Conservation (phyloP, 805 yeast genomes). For the Pichia scutulata region DNA sequence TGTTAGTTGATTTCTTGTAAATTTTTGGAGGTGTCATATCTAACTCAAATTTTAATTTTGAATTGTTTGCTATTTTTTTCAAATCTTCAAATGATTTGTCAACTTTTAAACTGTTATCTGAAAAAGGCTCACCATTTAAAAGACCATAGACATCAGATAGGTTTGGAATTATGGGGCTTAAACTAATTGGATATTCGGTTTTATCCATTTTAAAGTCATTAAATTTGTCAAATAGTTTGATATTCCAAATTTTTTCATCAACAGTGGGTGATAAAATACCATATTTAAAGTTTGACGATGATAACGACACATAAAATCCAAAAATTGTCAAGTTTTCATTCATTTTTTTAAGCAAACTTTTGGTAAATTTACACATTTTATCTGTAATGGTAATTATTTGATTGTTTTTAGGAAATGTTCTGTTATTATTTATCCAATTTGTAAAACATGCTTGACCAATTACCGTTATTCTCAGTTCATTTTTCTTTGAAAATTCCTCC, state of each 20-base stretch:
- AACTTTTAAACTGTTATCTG: not conserved
- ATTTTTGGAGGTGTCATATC: not conserved
- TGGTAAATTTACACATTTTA: not conserved
- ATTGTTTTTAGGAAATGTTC: not conserved
- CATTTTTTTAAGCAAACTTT: not conserved
- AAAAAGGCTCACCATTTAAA: not conserved
- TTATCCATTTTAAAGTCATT: not conserved
- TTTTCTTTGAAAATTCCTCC: not conserved
- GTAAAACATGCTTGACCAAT: not conserved
- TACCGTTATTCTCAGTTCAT: not conserved
- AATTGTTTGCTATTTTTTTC: not conserved
- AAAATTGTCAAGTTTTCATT: not conserved
- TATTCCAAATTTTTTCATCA: not conserved
- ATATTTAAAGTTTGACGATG: not conserved
- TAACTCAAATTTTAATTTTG: not conserved
- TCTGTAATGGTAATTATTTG: not conserved
- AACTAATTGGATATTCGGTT: not conserved
- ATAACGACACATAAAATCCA: not conserved
- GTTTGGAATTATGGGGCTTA: not conserved
- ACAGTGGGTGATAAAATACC: conserved; percentile 1
- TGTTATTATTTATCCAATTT: not conserved
- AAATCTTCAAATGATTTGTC: not conserved
- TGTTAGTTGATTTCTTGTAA: not conserved
- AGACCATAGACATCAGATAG: not conserved
- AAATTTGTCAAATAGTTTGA: not conserved